Base-by-base conservation (phyloP, 148 eudicot genomes). In the Rhododendron molle region DNA sequence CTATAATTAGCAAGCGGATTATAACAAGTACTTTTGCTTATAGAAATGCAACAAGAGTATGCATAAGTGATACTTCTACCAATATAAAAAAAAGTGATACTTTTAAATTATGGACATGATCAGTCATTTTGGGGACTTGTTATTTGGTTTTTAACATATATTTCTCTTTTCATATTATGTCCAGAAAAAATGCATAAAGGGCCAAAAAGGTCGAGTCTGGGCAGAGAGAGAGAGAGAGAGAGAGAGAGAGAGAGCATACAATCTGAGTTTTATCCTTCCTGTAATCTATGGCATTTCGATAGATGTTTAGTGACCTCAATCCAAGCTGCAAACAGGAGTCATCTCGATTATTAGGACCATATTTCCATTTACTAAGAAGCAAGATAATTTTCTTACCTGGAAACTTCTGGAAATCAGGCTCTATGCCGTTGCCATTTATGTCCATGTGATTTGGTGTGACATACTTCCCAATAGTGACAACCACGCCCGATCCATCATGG, bases 401-500 rank as follows among this genome's bases (percentile, higher is more conserved):
- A 76, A 96, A 87, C 18, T 90, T 93, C 26, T 85, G 80, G 85
- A 90, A 96, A 89, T 96, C 99, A 9, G 99, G 98, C 84, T 93
- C 95, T 60, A 96, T 87, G 74, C 99, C 99, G 47, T 96, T 93
- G 80, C 98, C 98, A 83, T 94, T 94, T 88, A 96, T 96, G 91
- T 96, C 99, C 83, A 86, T 85, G 87, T 93, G 96, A 13, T 90
- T 92, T 47, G 98, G 98, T 62, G 99, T 94, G 80, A 93, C 96
- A 87, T 96, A 96, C 92, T 96, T 96, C 52, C 99, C 98, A 69
- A 95, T 86, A 28, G 99, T 96, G 85, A 96, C 95, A 58, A 94
- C 97, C 85, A 96, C 91, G 11, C 99, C 99, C 49, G 99, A 96
- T 84, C 99, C 99, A 91, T 96, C 99, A 89, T 88, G 93, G 36